Evolutionary conservation across 306 rosid genomes (phyloP).

Genomic region (Hylodesmum podocarpum): DNA sequence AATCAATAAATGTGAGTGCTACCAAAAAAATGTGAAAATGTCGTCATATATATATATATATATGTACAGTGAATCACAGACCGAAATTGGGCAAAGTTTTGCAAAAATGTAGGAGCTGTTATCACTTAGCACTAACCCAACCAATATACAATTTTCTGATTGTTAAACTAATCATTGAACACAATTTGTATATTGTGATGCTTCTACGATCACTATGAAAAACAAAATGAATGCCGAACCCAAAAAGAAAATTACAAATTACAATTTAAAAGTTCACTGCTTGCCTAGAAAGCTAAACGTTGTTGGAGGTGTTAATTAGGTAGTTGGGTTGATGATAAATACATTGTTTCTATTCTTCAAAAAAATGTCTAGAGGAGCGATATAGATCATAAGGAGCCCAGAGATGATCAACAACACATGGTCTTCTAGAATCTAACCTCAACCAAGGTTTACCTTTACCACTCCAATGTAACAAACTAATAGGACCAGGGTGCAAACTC

Average conservation of each 20-base stretch:
- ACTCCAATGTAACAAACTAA: slow-evolving; percentile 75
- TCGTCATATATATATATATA: slow-evolving; percentile 5
- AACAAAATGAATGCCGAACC: neutral
- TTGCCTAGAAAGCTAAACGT: slow-evolving; percentile 10
- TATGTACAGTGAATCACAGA: slow-evolving; percentile 8
- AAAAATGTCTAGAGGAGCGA: slow-evolving; percentile 46
- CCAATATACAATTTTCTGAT: neutral
- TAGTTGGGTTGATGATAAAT: too few relatives aligned
- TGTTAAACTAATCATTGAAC: neutral
- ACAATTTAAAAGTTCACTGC: slow-evolving; percentile 21
- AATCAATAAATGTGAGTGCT: neutral
- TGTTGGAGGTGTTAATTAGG: neutral
- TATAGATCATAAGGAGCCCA: slow-evolving; percentile 77
- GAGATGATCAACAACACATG: slow-evolving; percentile 56
- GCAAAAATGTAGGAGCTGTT: slow-evolving; percentile 2
- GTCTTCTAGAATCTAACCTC: slow-evolving; percentile 63
- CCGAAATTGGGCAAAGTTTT: neutral
- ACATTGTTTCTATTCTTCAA: slow-evolving; percentile 52
- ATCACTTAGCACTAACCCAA: neutral
- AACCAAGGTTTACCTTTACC: slow-evolving; percentile 83
- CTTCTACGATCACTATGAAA: neutral
- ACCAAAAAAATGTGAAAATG: neutral
- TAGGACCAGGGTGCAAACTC: slow-evolving; percentile 64
- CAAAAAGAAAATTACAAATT: neutral
- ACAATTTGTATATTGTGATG: neutral